These are phyloP conservation scores for Physcia stellaris DNA, from an alignment of 495 filamentous ascomycete species.

Conservation along the genomic window DNA sequence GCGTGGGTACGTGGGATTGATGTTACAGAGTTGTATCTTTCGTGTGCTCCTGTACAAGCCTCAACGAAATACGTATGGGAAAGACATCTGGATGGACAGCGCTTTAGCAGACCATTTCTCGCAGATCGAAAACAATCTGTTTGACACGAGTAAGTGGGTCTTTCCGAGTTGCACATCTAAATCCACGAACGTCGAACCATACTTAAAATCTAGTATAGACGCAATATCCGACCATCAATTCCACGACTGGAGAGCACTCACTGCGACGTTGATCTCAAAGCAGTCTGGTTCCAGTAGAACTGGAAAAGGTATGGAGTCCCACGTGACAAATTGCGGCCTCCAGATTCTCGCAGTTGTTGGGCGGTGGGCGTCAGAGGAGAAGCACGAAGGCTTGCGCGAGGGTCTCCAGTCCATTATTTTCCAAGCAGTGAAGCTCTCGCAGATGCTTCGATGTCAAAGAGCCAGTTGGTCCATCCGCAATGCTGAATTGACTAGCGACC, in stretches of 20 bases:
- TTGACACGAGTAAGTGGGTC: conserved; percentile 2
- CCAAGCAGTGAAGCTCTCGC: conserved; percentile 10
- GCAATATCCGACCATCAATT: conserved; percentile 4
- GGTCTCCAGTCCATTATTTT: conserved; percentile 7
- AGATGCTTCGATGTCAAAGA: conserved; percentile 14
- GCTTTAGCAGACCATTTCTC: conserved; percentile 3
- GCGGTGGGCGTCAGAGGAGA: conserved; percentile 1
- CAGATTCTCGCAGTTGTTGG: conserved; percentile 6
- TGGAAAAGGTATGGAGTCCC: conserved; percentile 1
- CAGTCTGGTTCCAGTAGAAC: background rate
- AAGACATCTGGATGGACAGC: conserved; percentile 9
- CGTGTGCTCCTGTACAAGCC: conserved; percentile 4
- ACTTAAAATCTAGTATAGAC: too few species aligned
- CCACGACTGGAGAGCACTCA: conserved; percentile 17
- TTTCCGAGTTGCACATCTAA: too few species aligned
- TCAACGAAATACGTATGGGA: background rate
- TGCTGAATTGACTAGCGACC: background rate
- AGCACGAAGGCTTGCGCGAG: conserved; percentile 4
- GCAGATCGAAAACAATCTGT: conserved; percentile 5
- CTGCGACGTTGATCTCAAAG: conserved; percentile 11
- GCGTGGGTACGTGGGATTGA: conserved; percentile 11
- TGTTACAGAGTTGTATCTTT: conserved; percentile 9
- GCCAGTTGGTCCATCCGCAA: conserved; percentile 13
- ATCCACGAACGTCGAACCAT: too few species aligned
- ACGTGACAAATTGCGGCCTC: background rate